Conservation (phyloP, 352 stramenopile species). For the Phytopythium chamaehyphon region DNA sequence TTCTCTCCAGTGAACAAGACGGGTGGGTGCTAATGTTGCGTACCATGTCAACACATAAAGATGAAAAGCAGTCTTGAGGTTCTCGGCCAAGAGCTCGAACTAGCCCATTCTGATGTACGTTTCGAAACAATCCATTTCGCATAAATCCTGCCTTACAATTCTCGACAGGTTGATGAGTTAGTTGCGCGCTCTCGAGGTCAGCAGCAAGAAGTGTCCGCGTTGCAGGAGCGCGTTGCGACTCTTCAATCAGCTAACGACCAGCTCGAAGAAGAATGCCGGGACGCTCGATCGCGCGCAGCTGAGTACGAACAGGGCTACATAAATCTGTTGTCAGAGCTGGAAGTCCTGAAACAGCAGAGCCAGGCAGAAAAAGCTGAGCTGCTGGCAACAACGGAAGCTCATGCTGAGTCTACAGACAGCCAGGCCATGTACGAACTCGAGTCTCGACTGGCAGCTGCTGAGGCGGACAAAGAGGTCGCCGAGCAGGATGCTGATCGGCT, state of each 20-base stretch:
- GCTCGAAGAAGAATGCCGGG: conserved; percentile 35
- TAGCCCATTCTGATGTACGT: conserved; percentile 46
- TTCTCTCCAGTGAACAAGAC: neutral
- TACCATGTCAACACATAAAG: conserved; percentile 6
- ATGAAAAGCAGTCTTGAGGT: conserved; percentile 34
- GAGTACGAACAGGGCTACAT: conserved; percentile 76
- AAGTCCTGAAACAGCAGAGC: conserved; percentile 34
- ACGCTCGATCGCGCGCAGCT: conserved; percentile 30
- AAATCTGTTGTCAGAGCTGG: conserved; percentile 44
- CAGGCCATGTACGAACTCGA: conserved; percentile 66
- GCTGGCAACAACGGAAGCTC: conserved; percentile 38
- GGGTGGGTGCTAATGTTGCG: no score
- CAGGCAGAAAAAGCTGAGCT: conserved; percentile 52
- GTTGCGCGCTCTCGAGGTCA: conserved; percentile 30
- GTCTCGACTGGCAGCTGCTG: conserved; percentile 36
- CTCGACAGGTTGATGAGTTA: conserved; percentile 41
- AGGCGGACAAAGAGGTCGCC: conserved; percentile 61
- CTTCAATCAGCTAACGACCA: conserved; percentile 27
- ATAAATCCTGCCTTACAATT: no score
- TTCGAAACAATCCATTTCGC: neutral
- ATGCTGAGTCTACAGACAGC: conserved; percentile 43
- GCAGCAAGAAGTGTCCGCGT: conserved; percentile 24
- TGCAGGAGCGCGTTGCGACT: conserved; percentile 27
- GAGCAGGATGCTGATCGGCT: conserved; percentile 53
- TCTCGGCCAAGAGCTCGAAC: conserved; percentile 46